phyloP scores from a whole-genome alignment of 176 grass and related monocot species.

The Pharus latifolius region DNA sequence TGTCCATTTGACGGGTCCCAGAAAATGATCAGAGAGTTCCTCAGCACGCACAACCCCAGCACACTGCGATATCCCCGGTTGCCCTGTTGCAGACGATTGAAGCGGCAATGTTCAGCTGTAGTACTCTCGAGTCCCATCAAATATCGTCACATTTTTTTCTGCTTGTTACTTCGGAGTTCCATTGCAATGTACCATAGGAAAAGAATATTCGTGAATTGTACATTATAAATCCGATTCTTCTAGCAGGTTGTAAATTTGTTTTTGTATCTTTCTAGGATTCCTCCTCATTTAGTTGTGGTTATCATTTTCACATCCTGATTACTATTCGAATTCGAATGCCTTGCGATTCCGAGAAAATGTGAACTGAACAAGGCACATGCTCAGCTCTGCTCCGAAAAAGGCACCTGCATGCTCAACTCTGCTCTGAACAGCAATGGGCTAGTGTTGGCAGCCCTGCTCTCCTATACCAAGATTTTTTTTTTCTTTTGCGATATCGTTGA shows the following conservation, averaged over 20 bases:
- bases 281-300: not conserved
- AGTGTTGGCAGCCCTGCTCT: not conserved
- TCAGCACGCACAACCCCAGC: not conserved
- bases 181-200: slow-evolving; percentile 28
- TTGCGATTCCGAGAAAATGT: not conserved
- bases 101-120: slow-evolving; percentile 1
- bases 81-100: not conserved
- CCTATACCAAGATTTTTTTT: slow-evolving; percentile 14
- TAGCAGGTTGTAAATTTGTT: slow-evolving; percentile 18
- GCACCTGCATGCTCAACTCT: slow-evolving; percentile 17
- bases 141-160: not conserved
- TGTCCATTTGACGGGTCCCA: not conserved
- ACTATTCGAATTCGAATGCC: not conserved
- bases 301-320: not conserved
- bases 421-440: slow-evolving; percentile 12
- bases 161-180: not conserved
- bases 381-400: slow-evolving; percentile 17
- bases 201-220: slow-evolving; percentile 24
- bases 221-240: slow-evolving; percentile 23
- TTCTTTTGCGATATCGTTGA: not conserved
- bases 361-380: slow-evolving; percentile 15
- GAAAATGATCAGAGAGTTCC: not conserved
- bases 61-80: not conserved
- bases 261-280: not conserved
- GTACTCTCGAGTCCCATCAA: not conserved